These are phyloP conservation scores for Rhodomyrtus psidioides DNA, from an alignment of 441 rosid species.

Conservation along the genomic window DNA sequence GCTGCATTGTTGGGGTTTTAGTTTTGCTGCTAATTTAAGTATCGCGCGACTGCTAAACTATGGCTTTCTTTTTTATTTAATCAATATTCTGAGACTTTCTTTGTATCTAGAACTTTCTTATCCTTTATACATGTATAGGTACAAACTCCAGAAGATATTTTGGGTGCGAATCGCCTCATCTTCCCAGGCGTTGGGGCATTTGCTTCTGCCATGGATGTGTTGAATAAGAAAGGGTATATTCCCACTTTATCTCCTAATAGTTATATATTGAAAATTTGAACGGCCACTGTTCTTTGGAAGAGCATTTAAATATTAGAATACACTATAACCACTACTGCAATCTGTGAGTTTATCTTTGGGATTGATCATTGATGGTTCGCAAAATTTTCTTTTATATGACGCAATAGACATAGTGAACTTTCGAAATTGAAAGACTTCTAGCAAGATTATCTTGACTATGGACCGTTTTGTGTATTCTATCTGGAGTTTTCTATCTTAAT, in stretches of 20 bases:
- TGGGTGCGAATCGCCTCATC: conserved; percentile 67
- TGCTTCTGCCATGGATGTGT: conserved; percentile 87
- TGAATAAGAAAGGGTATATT: conserved; percentile 61
- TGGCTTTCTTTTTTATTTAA: background rate
- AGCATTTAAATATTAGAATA: background rate
- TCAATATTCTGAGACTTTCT: background rate
- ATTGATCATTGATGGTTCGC: background rate
- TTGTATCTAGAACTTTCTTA: background rate
- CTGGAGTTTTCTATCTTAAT: background rate
- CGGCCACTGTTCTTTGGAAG: background rate
- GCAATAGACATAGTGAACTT: background rate
- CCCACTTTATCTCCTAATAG: background rate
- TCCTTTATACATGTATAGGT: conserved; percentile 38
- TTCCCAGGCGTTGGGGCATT: conserved; percentile 98
- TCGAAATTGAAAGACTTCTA: background rate
- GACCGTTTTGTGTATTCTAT: background rate
- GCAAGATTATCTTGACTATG: background rate
- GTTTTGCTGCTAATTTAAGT: background rate
- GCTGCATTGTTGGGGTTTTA: background rate
- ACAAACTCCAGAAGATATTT: conserved; percentile 68
- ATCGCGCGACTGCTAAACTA: background rate
- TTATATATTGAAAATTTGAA: background rate
- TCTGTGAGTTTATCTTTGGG: background rate
- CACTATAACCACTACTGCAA: background rate
- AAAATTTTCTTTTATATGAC: background rate